Conservation (phyloP, 1,284 basidiomycete species). For the Leccinum subspadiceum region DNA sequence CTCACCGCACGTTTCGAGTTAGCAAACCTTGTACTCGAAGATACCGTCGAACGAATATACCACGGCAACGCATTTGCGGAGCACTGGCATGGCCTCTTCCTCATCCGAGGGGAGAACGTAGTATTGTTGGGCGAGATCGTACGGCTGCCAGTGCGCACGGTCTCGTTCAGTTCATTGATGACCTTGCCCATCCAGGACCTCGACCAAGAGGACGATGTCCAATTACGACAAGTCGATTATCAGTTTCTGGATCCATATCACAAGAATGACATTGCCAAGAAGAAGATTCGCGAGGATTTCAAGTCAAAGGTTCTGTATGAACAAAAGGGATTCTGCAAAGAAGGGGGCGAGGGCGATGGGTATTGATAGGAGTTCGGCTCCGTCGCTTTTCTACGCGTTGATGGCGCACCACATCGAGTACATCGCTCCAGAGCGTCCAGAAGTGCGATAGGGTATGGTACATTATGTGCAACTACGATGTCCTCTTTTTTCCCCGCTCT, state of each 20-base stretch:
- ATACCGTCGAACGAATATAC: slow-evolving; percentile 87
- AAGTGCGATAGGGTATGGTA: slow-evolving; percentile 25
- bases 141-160: slow-evolving; percentile 37
- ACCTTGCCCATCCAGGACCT: slow-evolving; percentile 64
- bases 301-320: slow-evolving; percentile 78
- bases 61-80: slow-evolving; percentile 80
- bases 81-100: slow-evolving; percentile 82
- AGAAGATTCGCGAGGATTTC: slow-evolving; percentile 67
- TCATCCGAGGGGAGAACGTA: slow-evolving; percentile 98
- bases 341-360: slow-evolving; percentile 89
- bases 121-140: slow-evolving; percentile 97
- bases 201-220: slow-evolving; percentile 88
- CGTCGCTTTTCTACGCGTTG: slow-evolving; percentile 13
- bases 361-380: slow-evolving; percentile 48
- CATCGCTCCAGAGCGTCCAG: neutral
- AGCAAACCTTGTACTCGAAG: slow-evolving; percentile 94
- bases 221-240: slow-evolving; percentile 74
- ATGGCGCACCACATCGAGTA: slow-evolving; percentile 15
- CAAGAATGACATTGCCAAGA: slow-evolving; percentile 64
- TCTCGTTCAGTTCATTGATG: slow-evolving; percentile 6
- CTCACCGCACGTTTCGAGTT: slow-evolving; percentile 8
- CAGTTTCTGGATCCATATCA: slow-evolving; percentile 69
- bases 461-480: slow-evolving; percentile 35
- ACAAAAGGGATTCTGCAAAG: slow-evolving; percentile 80
- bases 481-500: slow-evolving; percentile 66